Base-by-base conservation (phyloP, 495 filamentous ascomycete genomes). In the Immersiella caudata region DNA sequence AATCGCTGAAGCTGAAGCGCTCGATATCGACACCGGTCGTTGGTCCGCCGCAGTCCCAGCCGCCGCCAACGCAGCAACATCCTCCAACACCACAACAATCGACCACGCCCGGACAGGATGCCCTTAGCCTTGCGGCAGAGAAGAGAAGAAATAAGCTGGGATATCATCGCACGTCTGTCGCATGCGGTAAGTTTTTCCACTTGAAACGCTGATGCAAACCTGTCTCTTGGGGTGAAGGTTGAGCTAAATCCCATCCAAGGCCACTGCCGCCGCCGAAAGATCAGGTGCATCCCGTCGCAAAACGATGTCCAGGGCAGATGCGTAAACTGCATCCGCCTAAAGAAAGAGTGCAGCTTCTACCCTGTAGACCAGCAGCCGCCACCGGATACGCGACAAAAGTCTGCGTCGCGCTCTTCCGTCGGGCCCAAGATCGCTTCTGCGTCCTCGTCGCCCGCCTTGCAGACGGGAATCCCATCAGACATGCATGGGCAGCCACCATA, bases 81-180 rank as follows among this genome's bases (percentile, higher is more conserved):
- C 60, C 70, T 27, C 54, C 67, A 56, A 70, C 71, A 21, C 66
- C 67, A 6, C 70, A 70, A 21, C 71, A 75, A 60, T 60, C 66
- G 29, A 52, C 62, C 22, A 61, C 74, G 4, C n/a, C 70, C 8
- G 58, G 54, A 6, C 70, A 71, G 60, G 78, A 79, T 60, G 46
- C 72, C 79, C 78, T 82, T 79, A 67, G 77, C 78, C 74, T 83
- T 68, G 81, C 88, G 40, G 84, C 82, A 51, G 94, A 97, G 73
- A 97, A 95, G 80, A 90, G 91, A 77, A 90, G 95, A 71, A 99
- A 98, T 77, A 98, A 96, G 79, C 84, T 99, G 62, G 95, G 95
- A 33, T 99, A 99, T 78, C 94, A 97, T 83, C 89, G 95, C 66
- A 97, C 93, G 40, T 96, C 95, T 64, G 93, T 98, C 76, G 95